Evolutionary conservation across 169 alveolate genomes (phyloP).

Genomic region (Plasmodium chabaudi): DNA sequence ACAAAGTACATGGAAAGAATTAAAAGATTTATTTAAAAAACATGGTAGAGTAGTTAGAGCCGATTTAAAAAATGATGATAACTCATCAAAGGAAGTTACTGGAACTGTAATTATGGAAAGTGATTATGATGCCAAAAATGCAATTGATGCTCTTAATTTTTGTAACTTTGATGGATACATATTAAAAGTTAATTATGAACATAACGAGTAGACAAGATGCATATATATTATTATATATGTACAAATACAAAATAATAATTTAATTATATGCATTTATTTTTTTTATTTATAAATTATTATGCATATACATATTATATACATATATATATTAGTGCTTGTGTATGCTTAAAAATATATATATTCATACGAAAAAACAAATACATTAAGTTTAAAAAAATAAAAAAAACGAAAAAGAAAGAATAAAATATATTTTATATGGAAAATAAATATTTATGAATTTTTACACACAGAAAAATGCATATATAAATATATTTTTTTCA

Average conservation of each 20-base stretch:
- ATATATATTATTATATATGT: not conserved
- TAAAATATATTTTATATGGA: not conserved
- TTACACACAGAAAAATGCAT: not conserved
- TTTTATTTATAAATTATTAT: not conserved
- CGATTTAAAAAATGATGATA: constrained; percentile 49
- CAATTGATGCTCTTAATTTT: constrained; percentile 58
- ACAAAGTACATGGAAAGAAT: constrained; percentile 80
- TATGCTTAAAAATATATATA: not conserved
- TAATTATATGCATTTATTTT: constrained; percentile 14
- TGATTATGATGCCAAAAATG: constrained; percentile 66
- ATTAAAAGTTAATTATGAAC: constrained; percentile 54
- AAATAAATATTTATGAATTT: constrained; percentile 1
- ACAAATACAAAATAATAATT: not conserved
- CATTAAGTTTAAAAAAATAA: too few relatives aligned
- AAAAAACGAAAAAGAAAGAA: not conserved
- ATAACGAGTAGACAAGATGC: constrained; percentile 7
- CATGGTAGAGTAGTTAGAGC: constrained; percentile 84
- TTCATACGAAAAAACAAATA: not conserved
- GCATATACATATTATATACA: constrained; percentile 1
- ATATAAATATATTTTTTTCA: constrained; percentile 16
- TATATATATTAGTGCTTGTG: not conserved
- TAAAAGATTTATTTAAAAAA: constrained; percentile 83
- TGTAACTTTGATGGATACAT: constrained; percentile 66
- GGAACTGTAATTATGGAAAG: constrained; percentile 59
- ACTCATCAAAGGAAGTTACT: constrained; percentile 32